phyloP scores from a whole-genome alignment of 306 rosid species.

The Aeschynomene evenia region DNA sequence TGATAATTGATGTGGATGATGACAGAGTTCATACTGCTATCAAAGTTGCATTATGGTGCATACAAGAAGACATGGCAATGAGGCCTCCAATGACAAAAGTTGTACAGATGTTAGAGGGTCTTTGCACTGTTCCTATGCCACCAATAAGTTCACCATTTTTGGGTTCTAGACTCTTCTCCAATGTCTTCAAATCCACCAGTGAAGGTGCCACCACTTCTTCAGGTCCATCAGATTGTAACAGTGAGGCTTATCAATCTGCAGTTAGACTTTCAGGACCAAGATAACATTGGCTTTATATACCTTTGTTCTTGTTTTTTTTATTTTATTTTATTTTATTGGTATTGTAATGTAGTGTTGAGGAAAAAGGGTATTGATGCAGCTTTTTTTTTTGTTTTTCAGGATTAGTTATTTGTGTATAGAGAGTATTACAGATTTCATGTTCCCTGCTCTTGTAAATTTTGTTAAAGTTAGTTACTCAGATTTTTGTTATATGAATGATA shows the following conservation, averaged over 20 bases:
- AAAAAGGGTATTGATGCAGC: neutral
- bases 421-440: conserved; percentile 1
- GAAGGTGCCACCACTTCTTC: conserved; percentile 68
- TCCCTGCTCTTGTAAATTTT: conserved; percentile 33
- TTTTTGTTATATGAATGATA: conserved; percentile 29
- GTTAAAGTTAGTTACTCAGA: conserved; percentile 7
- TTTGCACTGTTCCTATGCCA: conserved; percentile 59
- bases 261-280: conserved; percentile 87
- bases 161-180: conserved; percentile 56
- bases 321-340: neutral
- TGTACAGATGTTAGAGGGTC: conserved; percentile 91
- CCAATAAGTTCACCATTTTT: conserved; percentile 47
- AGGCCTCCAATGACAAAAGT: conserved; percentile 89
- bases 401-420: conserved; percentile 16
- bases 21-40: conserved; percentile 50
- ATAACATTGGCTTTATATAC: conserved; percentile 37
- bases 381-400: no score
- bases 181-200: conserved; percentile 50
- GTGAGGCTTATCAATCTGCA: conserved; percentile 66
- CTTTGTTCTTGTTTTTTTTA: neutral
- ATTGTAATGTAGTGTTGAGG: conserved; percentile 26
- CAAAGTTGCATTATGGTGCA: conserved; percentile 83
- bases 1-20: conserved; percentile 40
- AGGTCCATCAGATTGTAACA: conserved; percentile 71
- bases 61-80: conserved; percentile 81